Evolutionary conservation across 2,329 filamentous ascomycete species (phyloP).

Genomic region (Chrysosphaeria jannelii): DNA sequence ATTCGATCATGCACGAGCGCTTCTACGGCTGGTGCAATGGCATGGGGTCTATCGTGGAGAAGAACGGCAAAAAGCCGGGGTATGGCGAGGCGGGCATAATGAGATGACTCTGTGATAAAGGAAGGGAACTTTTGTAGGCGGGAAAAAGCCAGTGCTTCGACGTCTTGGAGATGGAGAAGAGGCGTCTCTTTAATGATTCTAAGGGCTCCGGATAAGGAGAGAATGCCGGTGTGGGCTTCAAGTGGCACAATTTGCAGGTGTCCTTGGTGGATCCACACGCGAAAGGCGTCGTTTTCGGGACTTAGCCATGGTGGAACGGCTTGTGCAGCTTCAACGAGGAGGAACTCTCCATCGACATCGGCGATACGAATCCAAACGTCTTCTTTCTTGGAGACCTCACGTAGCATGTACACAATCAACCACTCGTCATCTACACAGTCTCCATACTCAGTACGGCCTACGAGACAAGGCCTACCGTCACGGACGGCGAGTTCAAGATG

Average conservation of each 20-base stretch:
- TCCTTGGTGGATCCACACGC: slow-evolving; percentile 67
- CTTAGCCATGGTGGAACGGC: slow-evolving; percentile 71
- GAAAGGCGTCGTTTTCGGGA: slow-evolving; percentile 63
- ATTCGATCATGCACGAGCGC: too few relatives aligned
- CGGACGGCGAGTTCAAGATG: slow-evolving; percentile 31
- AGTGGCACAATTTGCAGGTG: slow-evolving; percentile 3
- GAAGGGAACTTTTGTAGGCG: slow-evolving; percentile 56
- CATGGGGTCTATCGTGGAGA: slow-evolving; percentile 41
- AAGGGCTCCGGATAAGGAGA: slow-evolving; percentile 23
- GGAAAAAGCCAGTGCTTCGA: slow-evolving; percentile 79
- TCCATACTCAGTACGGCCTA: slow-evolving; percentile 59
- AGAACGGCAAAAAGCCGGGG: slow-evolving; percentile 61
- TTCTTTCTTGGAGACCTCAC: slow-evolving; percentile 47
- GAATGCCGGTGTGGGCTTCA: slow-evolving; percentile 5
- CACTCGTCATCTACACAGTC: slow-evolving; percentile 95
- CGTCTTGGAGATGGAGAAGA: slow-evolving; percentile 37
- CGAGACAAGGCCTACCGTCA: slow-evolving; percentile 32
- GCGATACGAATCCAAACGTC: slow-evolving; percentile 53
- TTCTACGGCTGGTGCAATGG: slow-evolving; percentile 61
- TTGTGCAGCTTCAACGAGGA: slow-evolving; percentile 79
- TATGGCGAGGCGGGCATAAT: slow-evolving; percentile 41
- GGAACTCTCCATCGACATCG: slow-evolving; percentile 82
- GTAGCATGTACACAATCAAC: slow-evolving; percentile 73
- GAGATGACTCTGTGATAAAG: slow-evolving; percentile 44
- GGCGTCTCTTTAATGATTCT: too few relatives aligned